These are phyloP conservation scores for Huntiella abstrusa DNA, from an alignment of 2,329 filamentous ascomycete species.

Conservation along the genomic window DNA sequence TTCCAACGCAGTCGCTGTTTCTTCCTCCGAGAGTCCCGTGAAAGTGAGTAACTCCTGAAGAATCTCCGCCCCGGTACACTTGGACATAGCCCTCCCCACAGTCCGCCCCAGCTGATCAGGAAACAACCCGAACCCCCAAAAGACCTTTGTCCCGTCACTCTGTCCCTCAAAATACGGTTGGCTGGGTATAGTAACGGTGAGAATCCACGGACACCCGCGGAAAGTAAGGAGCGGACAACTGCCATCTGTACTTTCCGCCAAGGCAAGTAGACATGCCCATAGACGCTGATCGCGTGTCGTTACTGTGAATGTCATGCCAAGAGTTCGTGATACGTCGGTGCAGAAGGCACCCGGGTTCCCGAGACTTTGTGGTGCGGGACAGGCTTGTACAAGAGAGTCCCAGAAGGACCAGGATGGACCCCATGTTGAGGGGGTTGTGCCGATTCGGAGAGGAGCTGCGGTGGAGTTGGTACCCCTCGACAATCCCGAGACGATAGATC, in stretches of 20 bases:
- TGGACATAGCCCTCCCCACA: constrained; percentile 22
- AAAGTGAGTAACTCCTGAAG: constrained; percentile 21
- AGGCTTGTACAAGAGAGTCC: constrained; percentile 20
- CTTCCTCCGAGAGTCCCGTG: constrained; percentile 18
- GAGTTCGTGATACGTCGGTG: constrained; percentile 18
- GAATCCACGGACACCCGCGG: constrained; percentile 22
- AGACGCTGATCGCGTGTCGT: constrained; percentile 18
- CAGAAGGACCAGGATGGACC: constrained; percentile 23
- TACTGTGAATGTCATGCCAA: constrained; percentile 23
- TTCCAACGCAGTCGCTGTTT: constrained; percentile 14
- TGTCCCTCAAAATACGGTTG: constrained; percentile 25
- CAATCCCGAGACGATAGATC: constrained; percentile 19
- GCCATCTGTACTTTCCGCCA: constrained; percentile 15
- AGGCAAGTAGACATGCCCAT: constrained; percentile 16
- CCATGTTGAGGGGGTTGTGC: constrained; percentile 16
- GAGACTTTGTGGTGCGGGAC: constrained; percentile 20
- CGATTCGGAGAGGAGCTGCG: background rate
- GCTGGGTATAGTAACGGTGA: constrained; percentile 22
- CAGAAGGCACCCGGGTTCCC: constrained; percentile 20
- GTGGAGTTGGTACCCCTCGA: constrained; percentile 4
- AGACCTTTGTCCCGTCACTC: constrained; percentile 17
- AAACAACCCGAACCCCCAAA: constrained; percentile 24
- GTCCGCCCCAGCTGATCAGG: constrained; percentile 19
- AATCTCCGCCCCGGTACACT: constrained; percentile 23
- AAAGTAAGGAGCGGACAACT: constrained; percentile 16